Base-by-base conservation (phyloP, 106 monocot genomes). In the Phalaenopsis equestris region DNA sequence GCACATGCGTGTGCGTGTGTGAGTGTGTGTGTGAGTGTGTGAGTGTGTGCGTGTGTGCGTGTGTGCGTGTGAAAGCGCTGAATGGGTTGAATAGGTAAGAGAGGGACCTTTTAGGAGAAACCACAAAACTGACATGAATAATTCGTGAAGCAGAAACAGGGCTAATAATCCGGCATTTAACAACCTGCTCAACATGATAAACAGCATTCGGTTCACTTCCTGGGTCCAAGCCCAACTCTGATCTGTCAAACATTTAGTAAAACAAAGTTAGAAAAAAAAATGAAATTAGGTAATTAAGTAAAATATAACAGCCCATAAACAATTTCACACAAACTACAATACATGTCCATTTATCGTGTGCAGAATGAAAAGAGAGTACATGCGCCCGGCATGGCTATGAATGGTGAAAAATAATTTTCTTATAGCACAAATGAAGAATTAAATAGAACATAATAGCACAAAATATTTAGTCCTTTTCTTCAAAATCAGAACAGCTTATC, bases 121-220 rank as follows among this genome's bases (percentile, higher is more conserved):
- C 81, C n/a, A 88, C 81, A 58, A 99, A 99, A 84, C 92, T 94
- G 81, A 90, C 72, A 78, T 67, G 89, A 58, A 99, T 91, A 82
- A 78, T 94, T 68, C 91, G 52, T 52, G 52, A 52, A 52, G 52
- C 52, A 52, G 52, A 85, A 76, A 78, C 83, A 49, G 87, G 86
- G 86, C 87, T 88, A 24, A 88, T 77, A 83, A 99, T 83, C 75
- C 98, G 87, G 81, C 98, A 99, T 84, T 94, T 99, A 45, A 99
- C 84, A 78, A 99, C 98, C 82, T 99, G 94, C 39, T 94, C 98
- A 89, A 90, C 86, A 81, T 99, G 94, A 87, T 89, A 94, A 9
- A 83, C 82, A 77, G 83, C 70, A 86, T 57, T 79, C 80, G 92
- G 78, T 73, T 94, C 91, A 84, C 73, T 87, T 76, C 91, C 98